Evolutionary conservation across 2,329 filamentous ascomycete genomes (phyloP).

Genomic region (Fusarium phyllophilum): DNA sequence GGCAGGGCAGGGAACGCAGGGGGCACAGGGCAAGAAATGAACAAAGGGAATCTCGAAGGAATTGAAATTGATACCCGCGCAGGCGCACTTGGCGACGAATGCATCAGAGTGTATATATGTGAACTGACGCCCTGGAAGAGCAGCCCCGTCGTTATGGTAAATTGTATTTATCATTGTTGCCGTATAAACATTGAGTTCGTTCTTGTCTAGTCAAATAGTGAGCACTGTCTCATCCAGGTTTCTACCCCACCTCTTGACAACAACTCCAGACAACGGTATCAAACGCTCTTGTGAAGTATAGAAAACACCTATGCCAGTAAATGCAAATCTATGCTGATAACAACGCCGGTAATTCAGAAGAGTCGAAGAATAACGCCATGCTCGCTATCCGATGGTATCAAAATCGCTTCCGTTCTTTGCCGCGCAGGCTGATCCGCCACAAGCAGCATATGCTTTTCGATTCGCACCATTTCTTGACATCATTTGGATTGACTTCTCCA

Average conservation of each 20-base stretch:
- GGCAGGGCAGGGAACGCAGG: slow-evolving; percentile 14
- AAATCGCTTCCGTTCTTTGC: slow-evolving; percentile 64
- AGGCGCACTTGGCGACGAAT: slow-evolving; percentile 17
- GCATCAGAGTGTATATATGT: slow-evolving; percentile 19
- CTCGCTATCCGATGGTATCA: slow-evolving; percentile 32
- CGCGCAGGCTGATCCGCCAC: slow-evolving; percentile 68
- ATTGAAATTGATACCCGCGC: slow-evolving; percentile 33
- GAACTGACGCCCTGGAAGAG: background rate
- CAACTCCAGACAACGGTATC: background rate
- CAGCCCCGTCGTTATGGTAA: slow-evolving; percentile 3
- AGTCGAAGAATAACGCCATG: slow-evolving; percentile 26
- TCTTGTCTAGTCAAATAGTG: background rate
- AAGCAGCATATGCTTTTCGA: slow-evolving; percentile 86
- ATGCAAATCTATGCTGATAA: background rate
- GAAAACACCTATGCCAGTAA: background rate
- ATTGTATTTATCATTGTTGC: slow-evolving; percentile 22
- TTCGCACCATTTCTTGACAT: slow-evolving; percentile 92
- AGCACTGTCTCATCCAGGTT: slow-evolving; percentile 3
- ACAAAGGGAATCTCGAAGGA: background rate
- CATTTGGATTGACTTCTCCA: slow-evolving; percentile 68
- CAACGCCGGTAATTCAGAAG: background rate
- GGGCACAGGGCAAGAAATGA: background rate
- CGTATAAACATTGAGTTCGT: slow-evolving; percentile 15
- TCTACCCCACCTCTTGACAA: background rate
- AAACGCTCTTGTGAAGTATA: background rate